These are phyloP conservation scores for Kodamaea kakaduensis DNA, from an alignment of 805 yeast species.

Conservation along the genomic window DNA sequence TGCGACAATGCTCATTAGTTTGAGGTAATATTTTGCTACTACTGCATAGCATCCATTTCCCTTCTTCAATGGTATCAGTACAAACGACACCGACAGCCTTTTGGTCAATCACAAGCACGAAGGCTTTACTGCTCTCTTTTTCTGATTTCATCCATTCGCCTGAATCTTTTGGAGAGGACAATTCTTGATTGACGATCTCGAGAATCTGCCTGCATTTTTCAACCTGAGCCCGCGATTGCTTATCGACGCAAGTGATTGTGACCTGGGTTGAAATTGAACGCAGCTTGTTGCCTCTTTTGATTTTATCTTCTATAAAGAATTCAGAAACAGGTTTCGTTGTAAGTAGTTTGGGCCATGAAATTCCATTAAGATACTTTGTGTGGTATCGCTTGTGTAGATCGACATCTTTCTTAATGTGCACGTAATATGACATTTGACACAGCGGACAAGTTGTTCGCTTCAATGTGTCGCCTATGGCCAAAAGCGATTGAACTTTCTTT, in stretches of 20 bases:
- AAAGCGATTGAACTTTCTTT: slow-evolving; percentile 6
- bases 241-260: slow-evolving; percentile 20
- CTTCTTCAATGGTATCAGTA: slow-evolving; percentile 43
- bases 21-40: slow-evolving; percentile 51
- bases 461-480: slow-evolving; percentile 7
- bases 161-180: slow-evolving; percentile 49
- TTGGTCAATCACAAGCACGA: slow-evolving; percentile 42
- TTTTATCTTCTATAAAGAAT: background rate
- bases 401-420: slow-evolving; percentile 39
- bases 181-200: slow-evolving; percentile 52
- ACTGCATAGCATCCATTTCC: slow-evolving; percentile 58
- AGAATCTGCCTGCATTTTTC: slow-evolving; percentile 33
- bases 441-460: slow-evolving; percentile 35
- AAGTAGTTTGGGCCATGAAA: slow-evolving; percentile 37
- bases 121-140: slow-evolving; percentile 31
- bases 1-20: slow-evolving; percentile 27
- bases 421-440: slow-evolving; percentile 54
- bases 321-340: slow-evolving; percentile 2
- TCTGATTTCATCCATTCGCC: slow-evolving; percentile 25
- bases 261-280: slow-evolving; percentile 12
- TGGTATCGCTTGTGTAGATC: slow-evolving; percentile 52
- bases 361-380: slow-evolving; percentile 43
- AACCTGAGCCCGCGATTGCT: slow-evolving; percentile 20
- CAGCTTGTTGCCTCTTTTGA: too few species aligned
- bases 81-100: slow-evolving; percentile 55